Evolutionary conservation across 768 basidiomycete species (phyloP), one percentile per base, ranked within the genome.

Genomic region (Hysterangium stoloniferum): DNA sequence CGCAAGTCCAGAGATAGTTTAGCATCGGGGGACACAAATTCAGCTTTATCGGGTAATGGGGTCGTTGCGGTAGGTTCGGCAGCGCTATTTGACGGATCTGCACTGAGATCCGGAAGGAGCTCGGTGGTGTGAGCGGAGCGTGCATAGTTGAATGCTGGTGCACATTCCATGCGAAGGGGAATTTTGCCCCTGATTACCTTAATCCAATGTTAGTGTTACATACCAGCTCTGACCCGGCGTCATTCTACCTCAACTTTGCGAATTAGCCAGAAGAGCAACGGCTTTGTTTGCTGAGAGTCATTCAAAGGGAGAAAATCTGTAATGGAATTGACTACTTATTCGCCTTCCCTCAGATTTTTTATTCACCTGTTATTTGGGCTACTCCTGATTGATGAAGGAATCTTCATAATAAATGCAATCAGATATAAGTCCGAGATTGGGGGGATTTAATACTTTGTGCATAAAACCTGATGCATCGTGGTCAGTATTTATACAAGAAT

Each of bases 71-170:
- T 48, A 45, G 51, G 35, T 51, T 45, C 15, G 44, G 48, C 15
- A 43, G 47, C 6, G 51, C 53, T 37, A 29, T 52, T 46, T 15
- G 53, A 35, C 38, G 55, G 50, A 25, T 66, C 57, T 65, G 71
- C 41, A 41, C 76, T 69, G 59, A 73, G 57, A 59, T 83, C 79
- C 15, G 68, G 60, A 48, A 80, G 56, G 56, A 80, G 70, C 25
- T 72, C 63, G 1, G 86, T 85, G 6, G 72, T 77, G 64, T 98
- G 95, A 2, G 71, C 43, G 42, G 81, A 76, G 11, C 86, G 76
- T 0, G 91, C 93, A 59, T 99, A 99, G 65, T 96, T 84, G 79
- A 99, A 99, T 0, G 93, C 95, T 0, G 95, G 95, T 0, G 90
- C 91, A 59, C 90, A 93, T 68, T 98, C 89, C 65, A 97, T 75